A percentile compares a stretch with the other conserved stretches of the same genome.
Evolutionary conservation across 805 yeast species (phyloP).

Genomic region (Wickerhamomyces strasburgensis): DNA sequence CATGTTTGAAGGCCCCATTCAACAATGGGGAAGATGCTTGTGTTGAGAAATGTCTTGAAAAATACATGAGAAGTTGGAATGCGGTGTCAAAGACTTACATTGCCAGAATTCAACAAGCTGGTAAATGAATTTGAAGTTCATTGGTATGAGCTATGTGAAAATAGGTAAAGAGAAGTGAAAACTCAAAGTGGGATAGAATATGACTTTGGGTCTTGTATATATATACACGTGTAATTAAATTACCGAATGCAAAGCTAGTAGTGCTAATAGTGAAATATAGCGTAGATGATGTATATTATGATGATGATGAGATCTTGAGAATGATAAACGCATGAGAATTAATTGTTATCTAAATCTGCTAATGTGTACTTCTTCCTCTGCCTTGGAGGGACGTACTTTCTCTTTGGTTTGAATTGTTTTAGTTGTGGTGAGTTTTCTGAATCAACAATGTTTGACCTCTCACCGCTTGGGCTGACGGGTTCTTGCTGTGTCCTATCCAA

Average conservation of each 20-base stretch:
- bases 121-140: constrained; percentile 5
- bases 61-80: constrained; percentile 91
- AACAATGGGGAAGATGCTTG: constrained; percentile 56
- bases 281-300: constrained; percentile 5
- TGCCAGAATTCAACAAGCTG: constrained; percentile 58
- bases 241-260: no score
- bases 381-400: constrained; percentile 9
- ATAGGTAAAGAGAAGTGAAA: background rate
- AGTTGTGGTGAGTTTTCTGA: background rate
- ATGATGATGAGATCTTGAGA: no score
- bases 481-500: no score
- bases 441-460: no score
- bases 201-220: constrained; percentile 3
- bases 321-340: background rate
- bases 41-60: constrained; percentile 72
- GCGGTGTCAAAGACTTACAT: constrained; percentile 73
- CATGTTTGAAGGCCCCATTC: constrained; percentile 66
- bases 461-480: no score
- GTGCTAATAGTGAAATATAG: background rate
- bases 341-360: constrained; percentile 13
- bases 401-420: constrained; percentile 4
- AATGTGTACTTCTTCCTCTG: constrained; percentile 14
- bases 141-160: background rate
- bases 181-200: background rate
- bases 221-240: background rate